Percentiles rank a stretch among this genome's conserved stretches.
Conservation (phyloP, 495 filamentous ascomycete species). For the Xylaria scruposa region DNA sequence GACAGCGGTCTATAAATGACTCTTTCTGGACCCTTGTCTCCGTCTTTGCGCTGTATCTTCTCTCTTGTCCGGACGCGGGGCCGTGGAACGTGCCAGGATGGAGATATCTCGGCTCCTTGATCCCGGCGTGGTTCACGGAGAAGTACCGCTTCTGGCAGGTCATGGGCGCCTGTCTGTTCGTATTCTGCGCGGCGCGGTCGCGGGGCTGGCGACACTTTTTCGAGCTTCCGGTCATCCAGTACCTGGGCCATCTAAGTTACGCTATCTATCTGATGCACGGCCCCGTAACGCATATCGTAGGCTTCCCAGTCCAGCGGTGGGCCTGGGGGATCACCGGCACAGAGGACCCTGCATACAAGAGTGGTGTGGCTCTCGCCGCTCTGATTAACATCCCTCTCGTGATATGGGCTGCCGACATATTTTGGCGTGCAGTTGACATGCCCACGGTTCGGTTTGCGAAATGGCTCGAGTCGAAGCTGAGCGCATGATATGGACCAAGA, state of each 20-base stretch:
- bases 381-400: constrained; percentile 47
- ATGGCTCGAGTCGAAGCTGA: constrained; percentile 47
- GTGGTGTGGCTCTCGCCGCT: constrained; percentile 44
- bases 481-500: constrained; percentile 10
- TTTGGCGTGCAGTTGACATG: constrained; percentile 53
- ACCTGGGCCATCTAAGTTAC: constrained; percentile 59
- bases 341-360: constrained; percentile 42
- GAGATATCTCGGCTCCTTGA: constrained; percentile 43
- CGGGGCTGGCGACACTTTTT: constrained; percentile 47
- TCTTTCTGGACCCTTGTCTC: constrained; percentile 36
- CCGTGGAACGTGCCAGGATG: constrained; percentile 48
- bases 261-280: constrained; percentile 62
- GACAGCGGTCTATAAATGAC: constrained; percentile 25
- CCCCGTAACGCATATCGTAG: constrained; percentile 53
- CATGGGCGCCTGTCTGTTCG: constrained; percentile 48
- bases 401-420: constrained; percentile 54
- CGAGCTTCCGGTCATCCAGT: constrained; percentile 45
- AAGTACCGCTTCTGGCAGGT: constrained; percentile 54
- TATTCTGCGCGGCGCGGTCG: constrained; percentile 44
- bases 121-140: constrained; percentile 49
- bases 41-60: constrained; percentile 47
- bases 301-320: constrained; percentile 46
- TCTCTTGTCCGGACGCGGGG: constrained; percentile 50
- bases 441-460: constrained; percentile 54
- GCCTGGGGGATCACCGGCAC: constrained; percentile 45